Conservation (phyloP, 129 eudicot genomes). For the Lonicera japonica region DNA sequence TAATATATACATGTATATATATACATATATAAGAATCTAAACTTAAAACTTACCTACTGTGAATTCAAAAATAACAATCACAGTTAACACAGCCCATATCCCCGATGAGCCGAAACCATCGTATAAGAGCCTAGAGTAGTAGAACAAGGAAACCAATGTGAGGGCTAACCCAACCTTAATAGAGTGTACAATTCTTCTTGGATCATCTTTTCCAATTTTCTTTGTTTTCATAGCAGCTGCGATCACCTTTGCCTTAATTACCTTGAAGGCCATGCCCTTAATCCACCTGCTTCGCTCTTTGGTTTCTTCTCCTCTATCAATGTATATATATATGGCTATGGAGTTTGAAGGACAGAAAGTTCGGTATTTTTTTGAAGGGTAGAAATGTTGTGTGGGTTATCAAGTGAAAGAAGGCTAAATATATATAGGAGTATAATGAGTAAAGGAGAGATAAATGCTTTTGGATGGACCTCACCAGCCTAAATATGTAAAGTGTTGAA, state of each 20-base stretch:
- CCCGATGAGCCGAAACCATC: constrained; percentile 64
- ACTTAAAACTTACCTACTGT: constrained; percentile 42
- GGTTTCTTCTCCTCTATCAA: not conserved
- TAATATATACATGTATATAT: not conserved
- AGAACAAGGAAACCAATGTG: constrained; percentile 57
- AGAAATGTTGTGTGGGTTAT: not conserved
- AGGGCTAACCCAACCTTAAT: constrained; percentile 66
- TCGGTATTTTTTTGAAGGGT: too few relatives aligned
- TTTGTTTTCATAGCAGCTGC: constrained; percentile 13
- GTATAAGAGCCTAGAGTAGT: constrained; percentile 57
- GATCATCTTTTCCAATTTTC: constrained; percentile 55
- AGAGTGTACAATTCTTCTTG: constrained; percentile 55
- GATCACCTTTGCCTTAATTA: constrained; percentile 22
- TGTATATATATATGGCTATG: too few relatives aligned
- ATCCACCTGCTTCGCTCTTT: not conserved
- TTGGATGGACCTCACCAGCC: not conserved
- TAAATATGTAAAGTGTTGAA: not conserved
- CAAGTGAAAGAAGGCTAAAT: not conserved
- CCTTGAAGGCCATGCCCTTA: constrained; percentile 14
- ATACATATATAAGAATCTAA: not conserved
- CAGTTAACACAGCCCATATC: constrained; percentile 79
- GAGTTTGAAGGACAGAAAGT: not conserved
- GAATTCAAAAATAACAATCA: constrained; percentile 70
- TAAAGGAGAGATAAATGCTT: not conserved
- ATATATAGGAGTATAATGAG: not conserved